Evolutionary conservation across 768 basidiomycete species (phyloP).

Genomic region (Calocera viscosa): DNA sequence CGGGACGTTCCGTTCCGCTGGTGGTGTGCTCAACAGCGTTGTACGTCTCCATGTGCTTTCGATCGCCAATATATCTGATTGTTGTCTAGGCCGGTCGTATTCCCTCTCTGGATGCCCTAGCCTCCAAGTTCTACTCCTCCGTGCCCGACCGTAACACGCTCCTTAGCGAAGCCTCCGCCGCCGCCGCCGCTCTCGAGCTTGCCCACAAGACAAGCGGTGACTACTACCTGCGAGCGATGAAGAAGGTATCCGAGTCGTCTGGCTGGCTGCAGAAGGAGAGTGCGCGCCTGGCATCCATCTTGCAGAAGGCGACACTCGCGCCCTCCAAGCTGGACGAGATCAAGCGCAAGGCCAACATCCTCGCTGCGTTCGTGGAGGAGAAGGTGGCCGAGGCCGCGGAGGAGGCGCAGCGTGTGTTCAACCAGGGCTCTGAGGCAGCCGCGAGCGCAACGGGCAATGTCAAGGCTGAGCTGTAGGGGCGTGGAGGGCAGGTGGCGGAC

Average conservation of each 20-base stretch:
- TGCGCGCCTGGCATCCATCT: constrained; percentile 60
- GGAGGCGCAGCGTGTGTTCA: constrained; percentile 20
- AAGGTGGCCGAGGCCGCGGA: constrained; percentile 23
- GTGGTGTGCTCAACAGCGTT: constrained; percentile 61
- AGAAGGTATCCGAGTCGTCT: constrained; percentile 60
- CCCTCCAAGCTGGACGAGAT: constrained; percentile 81
- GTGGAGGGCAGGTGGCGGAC: background rate
- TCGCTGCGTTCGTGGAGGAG: constrained; percentile 43
- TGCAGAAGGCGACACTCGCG: constrained; percentile 65
- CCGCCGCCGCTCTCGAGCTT: constrained; percentile 41
- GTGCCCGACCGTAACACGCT: constrained; percentile 46
- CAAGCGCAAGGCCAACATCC: constrained; percentile 81
- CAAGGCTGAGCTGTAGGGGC: constrained; percentile 15
- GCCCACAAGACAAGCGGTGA: constrained; percentile 32
- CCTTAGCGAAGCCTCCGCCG: constrained; percentile 46
- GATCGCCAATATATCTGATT: background rate
- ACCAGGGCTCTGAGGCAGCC: constrained; percentile 2
- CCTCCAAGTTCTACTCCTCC: constrained; percentile 58
- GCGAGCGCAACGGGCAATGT: constrained; percentile 10
- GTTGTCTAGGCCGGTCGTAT: constrained; percentile 62
- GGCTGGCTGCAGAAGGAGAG: constrained; percentile 78
- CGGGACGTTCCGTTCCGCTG: constrained; percentile 69
- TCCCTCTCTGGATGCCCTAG: constrained; percentile 62
- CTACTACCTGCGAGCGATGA: constrained; percentile 85
- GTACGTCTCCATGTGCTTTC: constrained; percentile 15